Evolutionary conservation across 2,329 filamentous ascomycete genomes (phyloP).

Genomic region (Epichloe amarillans): DNA sequence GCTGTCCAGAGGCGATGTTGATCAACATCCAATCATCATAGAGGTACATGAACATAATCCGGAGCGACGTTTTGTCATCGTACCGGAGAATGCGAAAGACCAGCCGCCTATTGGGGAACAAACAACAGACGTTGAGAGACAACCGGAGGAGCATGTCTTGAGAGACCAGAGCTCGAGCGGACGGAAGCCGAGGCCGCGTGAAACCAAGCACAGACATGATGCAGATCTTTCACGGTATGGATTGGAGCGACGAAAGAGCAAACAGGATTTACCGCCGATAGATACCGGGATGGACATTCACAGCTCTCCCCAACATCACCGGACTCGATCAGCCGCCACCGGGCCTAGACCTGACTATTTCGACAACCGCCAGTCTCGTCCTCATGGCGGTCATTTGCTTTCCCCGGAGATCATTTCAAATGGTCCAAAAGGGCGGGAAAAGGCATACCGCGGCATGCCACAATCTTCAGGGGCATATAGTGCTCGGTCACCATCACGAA

Average conservation of each 20-base stretch:
- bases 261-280: slow-evolving; percentile 30
- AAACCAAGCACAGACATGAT: background rate
- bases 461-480: slow-evolving; percentile 18
- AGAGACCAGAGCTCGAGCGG: background rate
- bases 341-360: slow-evolving; percentile 20
- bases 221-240: slow-evolving; percentile 8
- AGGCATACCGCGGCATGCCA: slow-evolving; percentile 22
- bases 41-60: slow-evolving; percentile 46
- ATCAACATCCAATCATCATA: slow-evolving; percentile 55
- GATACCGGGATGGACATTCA: slow-evolving; percentile 26
- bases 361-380: slow-evolving; percentile 15
- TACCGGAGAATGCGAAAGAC: slow-evolving; percentile 23
- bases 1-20: slow-evolving; percentile 47
- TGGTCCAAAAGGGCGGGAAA: slow-evolving; percentile 28
- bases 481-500: slow-evolving; percentile 18
- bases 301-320: slow-evolving; percentile 17
- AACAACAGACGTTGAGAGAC: background rate
- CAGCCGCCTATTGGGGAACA: background rate
- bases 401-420: slow-evolving; percentile 31
- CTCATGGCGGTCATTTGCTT: slow-evolving; percentile 21
- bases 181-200: background rate
- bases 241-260: slow-evolving; percentile 18
- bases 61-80: slow-evolving; percentile 52
- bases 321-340: slow-evolving; percentile 23
- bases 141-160: background rate